Conservation (phyloP, 495 filamentous ascomycete species). For the Penicillium diatomitis region DNA sequence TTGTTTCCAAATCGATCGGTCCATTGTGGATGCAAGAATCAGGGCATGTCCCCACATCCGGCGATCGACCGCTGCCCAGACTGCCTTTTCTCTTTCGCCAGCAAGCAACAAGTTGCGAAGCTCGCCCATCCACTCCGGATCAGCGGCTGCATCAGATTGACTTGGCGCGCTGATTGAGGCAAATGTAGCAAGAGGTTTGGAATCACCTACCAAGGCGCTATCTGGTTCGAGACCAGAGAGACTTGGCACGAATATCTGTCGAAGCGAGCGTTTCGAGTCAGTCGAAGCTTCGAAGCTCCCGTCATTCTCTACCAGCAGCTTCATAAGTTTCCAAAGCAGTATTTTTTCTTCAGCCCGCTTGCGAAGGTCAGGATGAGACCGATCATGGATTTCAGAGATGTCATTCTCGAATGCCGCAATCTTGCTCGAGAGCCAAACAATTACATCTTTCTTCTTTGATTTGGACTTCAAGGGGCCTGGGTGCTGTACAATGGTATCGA, state of each 20-base stretch:
- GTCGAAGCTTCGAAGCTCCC: slow-evolving; percentile 68
- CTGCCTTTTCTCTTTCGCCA: slow-evolving; percentile 83
- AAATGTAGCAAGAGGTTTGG: slow-evolving; percentile 21
- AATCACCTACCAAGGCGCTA: slow-evolving; percentile 10
- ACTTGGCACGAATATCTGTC: slow-evolving; percentile 62
- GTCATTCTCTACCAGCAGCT: slow-evolving; percentile 75
- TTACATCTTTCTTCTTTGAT: slow-evolving; percentile 86
- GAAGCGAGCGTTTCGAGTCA: slow-evolving; percentile 62
- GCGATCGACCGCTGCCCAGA: slow-evolving; percentile 91
- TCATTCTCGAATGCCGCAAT: slow-evolving; percentile 63
- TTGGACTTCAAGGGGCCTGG: slow-evolving; percentile 85
- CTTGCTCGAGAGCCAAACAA: slow-evolving; percentile 69
- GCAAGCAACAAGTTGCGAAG: slow-evolving; percentile 62
- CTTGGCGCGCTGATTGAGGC: slow-evolving; percentile 19
- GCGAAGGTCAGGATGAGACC: slow-evolving; percentile 43
- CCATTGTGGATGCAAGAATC: slow-evolving; percentile 72
- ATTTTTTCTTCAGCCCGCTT: slow-evolving; percentile 74
- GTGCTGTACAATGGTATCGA: slow-evolving; percentile 67
- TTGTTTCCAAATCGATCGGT: slow-evolving; percentile 69
- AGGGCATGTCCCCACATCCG: slow-evolving; percentile 94
- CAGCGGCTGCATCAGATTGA: slow-evolving; percentile 47
- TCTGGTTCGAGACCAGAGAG: slow-evolving; percentile 31
- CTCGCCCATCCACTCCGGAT: slow-evolving; percentile 55
- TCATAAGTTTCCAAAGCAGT: slow-evolving; percentile 79
- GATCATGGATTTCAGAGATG: slow-evolving; percentile 39